Evolutionary conservation across 495 filamentous ascomycete species (phyloP).

Genomic region (Tuber borchii): DNA sequence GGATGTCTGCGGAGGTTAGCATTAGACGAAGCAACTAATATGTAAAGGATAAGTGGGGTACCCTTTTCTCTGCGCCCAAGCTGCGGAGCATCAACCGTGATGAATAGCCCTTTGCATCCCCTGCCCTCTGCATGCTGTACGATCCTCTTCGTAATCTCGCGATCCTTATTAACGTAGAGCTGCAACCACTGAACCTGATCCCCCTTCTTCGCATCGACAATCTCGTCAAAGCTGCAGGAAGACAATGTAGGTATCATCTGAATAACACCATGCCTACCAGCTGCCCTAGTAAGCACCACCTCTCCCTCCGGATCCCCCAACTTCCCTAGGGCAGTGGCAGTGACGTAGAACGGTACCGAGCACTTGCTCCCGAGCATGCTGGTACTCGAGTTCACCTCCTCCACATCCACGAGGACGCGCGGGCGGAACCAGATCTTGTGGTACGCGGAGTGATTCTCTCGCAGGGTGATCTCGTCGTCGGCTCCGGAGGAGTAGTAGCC

Average conservation of each 20-base stretch:
- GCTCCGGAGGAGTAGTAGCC: conserved; percentile 94
- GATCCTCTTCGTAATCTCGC: conserved; percentile 81
- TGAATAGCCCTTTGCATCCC: conserved; percentile 93
- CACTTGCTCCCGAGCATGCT: conserved; percentile 85
- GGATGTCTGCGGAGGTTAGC: conserved; percentile 56
- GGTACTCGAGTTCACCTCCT: conserved; percentile 73
- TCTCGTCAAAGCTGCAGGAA: conserved; percentile 95
- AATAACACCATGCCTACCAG: conserved; percentile 57
- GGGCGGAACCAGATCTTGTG: conserved; percentile 98
- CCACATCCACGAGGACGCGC: conserved; percentile 74
- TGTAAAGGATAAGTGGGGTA: conserved; percentile 41
- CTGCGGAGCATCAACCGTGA: conserved; percentile 96
- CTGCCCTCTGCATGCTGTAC: conserved; percentile 84
- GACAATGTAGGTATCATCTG: conserved; percentile 82
- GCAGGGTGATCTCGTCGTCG: conserved; percentile 95
- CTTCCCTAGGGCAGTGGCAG: conserved; percentile 69
- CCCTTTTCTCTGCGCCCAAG: conserved; percentile 85
- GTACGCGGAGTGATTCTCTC: conserved; percentile 92
- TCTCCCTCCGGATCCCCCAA: conserved; percentile 69
- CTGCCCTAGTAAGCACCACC: conserved; percentile 64
- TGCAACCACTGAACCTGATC: conserved; percentile 95
- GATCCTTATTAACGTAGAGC: conserved; percentile 97
- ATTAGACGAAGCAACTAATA: neutral
- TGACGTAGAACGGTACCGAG: conserved; percentile 68
- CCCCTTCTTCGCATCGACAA: conserved; percentile 71